Base-by-base conservation (phyloP, 768 basidiomycete species). In the Mycena crocata region DNA sequence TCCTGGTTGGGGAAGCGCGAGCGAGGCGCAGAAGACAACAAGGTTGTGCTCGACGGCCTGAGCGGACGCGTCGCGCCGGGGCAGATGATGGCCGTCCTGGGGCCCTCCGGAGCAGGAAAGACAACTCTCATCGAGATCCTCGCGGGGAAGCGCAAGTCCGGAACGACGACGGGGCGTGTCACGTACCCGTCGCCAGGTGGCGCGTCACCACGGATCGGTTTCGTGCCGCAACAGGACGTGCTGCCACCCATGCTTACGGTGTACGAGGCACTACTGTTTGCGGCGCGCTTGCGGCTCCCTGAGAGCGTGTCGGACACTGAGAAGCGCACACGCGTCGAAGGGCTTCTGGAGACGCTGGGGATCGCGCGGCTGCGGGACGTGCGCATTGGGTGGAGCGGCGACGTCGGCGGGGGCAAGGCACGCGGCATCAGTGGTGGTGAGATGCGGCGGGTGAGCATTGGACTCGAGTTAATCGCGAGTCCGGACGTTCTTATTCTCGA, bases 371-470 rank as follows among this genome's bases (percentile, higher is more conserved):
- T 97, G 17, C 88, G 87, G 19, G 80, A 97, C 74, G 84, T 86
- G 3, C 82, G 92, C 60, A 96, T 98, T 40, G 89, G 88, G 1
- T 81, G 82, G 63, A 74, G 66, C 30, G 90, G 81, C 19, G 85
- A 86, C 64, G 76, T 77, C 40, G 89, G 90, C 5, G 89, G 90
- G 13, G 87, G 89, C 7, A 90, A 91, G 68, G 83, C 87, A 23
- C 84, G 95, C 50, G 96, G 94, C 0, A 95, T 98, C 56, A 93
- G 92, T 72, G 96, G 96, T 14, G 96, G 96, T 13, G 95, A 98
- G 77, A 93, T 93, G 84, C 86, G 96, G 49, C 82, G 96, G 54
- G 93, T 98, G 7, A 94, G 91, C 63, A 96, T 98, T 65, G 96
- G 95, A 7, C 79, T 96, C 39, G 96, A 97, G 79, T 84, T 98